A percentile compares a stretch with the other conserved stretches of the same genome.
phyloP scores from a whole-genome alignment of 192 early-diverging fungal genomes.

The Umbelopsis vinacea region DNA sequence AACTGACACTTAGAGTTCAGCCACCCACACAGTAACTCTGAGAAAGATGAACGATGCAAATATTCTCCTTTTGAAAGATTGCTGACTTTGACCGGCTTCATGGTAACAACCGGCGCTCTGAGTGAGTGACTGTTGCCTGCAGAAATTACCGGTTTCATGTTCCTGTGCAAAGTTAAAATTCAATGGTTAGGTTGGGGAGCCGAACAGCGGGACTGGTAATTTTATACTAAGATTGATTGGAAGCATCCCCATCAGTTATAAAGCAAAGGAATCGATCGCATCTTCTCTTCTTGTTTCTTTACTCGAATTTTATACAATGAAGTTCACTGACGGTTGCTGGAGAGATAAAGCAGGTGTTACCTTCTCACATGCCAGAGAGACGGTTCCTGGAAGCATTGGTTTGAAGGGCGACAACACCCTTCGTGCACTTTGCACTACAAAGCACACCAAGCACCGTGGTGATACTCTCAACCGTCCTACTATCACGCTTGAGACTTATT shows the following conservation, averaged over 20 bases:
- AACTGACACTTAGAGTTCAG: no score
- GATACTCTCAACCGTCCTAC: constrained; percentile 14
- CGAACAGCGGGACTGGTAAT: no score
- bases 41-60: no score
- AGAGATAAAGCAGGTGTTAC: neutral
- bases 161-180: no score
- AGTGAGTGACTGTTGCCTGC: no score
- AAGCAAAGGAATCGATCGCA: neutral
- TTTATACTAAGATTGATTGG: no score
- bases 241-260: neutral
- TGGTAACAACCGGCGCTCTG: no score
- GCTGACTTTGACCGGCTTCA: no score
- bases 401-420: neutral
- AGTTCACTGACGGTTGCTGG: constrained; percentile 23
- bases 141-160: no score
- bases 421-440: neutral
- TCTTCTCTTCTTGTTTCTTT: neutral
- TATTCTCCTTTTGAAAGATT: no score
- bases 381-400: constrained; percentile 7
- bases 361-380: constrained; percentile 4
- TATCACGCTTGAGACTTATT: constrained; percentile 1
- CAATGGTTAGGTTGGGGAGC: no score
- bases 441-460: constrained; percentile 9
- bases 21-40: no score
- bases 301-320: neutral